Percentiles rank a stretch among this genome's conserved stretches.
Evolutionary conservation across 768 basidiomycete genomes (phyloP).

Genomic region (Xanthoconium stramineum): DNA sequence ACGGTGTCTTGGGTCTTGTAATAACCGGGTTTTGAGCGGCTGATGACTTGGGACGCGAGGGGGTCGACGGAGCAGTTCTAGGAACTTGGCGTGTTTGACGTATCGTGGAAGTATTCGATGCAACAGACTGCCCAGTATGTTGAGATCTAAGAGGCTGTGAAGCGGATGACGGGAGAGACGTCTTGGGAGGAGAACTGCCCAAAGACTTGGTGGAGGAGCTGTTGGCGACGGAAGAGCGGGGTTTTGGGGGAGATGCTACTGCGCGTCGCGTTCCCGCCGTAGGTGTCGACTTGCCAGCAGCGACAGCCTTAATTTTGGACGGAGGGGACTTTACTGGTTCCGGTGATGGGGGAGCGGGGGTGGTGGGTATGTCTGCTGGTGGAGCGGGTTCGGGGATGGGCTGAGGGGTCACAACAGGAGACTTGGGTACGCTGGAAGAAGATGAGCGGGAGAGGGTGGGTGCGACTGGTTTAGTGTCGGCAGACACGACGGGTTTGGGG

Average conservation of each 20-base stretch:
- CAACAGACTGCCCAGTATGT: conserved; percentile 41
- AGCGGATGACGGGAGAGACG: conserved; percentile 34
- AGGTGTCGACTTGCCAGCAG: conserved; percentile 21
- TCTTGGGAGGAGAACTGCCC: conserved; percentile 25
- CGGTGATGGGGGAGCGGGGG: conserved; percentile 20
- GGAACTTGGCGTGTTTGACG: conserved; percentile 25
- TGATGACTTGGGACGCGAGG: conserved; percentile 38
- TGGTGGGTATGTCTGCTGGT: conserved; percentile 16
- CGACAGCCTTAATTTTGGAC: conserved; percentile 17
- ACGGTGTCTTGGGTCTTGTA: conserved; percentile 57
- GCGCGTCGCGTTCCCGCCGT: conserved; percentile 19
- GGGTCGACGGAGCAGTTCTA: conserved; percentile 31
- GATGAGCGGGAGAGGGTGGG: conserved; percentile 37
- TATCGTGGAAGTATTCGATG: conserved; percentile 30
- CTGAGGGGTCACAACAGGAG: conserved; percentile 28
- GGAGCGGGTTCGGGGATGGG: conserved; percentile 26
- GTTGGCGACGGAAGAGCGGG: conserved; percentile 19
- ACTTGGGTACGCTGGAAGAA: conserved; percentile 16
- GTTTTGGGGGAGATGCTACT: conserved; percentile 29
- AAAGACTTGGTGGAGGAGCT: conserved; percentile 21
- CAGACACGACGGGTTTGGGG: conserved; percentile 42
- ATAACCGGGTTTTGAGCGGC: conserved; percentile 15
- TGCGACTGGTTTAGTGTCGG: conserved; percentile 33
- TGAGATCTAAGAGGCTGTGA: conserved; percentile 38
- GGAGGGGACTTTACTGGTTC: conserved; percentile 21